phyloP scores from a whole-genome alignment of 306 rosid species.

The Myrica gale region DNA sequence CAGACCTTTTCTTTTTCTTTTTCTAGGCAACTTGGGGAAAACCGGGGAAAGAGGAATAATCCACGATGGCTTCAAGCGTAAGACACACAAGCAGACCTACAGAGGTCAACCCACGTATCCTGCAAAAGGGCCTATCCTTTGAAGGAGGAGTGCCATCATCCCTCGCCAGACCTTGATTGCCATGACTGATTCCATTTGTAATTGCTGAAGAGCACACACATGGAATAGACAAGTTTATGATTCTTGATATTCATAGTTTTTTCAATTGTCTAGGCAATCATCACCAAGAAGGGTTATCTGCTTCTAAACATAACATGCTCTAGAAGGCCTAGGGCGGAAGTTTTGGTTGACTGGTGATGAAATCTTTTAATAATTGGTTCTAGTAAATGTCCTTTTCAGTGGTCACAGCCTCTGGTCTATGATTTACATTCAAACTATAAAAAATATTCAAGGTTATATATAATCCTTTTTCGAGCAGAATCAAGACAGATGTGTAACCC shows the following conservation, averaged over 20 bases:
- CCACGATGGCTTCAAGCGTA: no score
- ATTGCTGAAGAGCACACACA: not conserved
- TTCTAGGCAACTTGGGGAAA: no score
- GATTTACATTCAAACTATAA: not conserved
- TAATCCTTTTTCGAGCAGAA: not conserved
- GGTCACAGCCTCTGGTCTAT: slow-evolving; percentile 1
- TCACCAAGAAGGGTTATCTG: not conserved
- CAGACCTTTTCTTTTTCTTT: no score
- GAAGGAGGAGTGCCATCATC: no score
- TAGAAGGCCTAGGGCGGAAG: not conserved
- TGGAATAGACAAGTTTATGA: not conserved
- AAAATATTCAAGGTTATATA: not conserved
- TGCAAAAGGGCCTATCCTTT: no score
- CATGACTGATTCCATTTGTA: not conserved
- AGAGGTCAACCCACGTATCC: no score
- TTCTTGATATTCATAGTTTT: not conserved
- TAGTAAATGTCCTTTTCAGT: not conserved
- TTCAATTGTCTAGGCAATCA: not conserved
- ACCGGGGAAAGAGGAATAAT: no score
- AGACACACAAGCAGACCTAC: no score
- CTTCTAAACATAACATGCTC: not conserved
- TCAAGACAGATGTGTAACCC: not conserved
- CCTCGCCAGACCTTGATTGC: not conserved
- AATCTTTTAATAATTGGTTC: not conserved
- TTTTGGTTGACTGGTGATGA: not conserved